Evolutionary conservation across 306 rosid genomes (phyloP).

Genomic region (Vigna mungo): DNA sequence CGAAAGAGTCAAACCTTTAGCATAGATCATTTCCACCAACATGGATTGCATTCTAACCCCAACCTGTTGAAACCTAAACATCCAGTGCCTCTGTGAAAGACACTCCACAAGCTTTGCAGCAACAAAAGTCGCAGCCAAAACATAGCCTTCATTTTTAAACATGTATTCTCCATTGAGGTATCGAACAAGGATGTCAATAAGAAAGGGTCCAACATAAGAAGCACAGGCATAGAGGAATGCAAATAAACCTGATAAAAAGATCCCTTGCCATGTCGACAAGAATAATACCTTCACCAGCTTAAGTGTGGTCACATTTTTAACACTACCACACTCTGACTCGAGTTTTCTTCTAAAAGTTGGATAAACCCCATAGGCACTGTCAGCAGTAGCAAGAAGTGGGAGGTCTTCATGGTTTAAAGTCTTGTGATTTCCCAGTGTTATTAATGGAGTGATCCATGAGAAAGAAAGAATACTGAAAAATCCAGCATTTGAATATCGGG

Average conservation of each 20-base stretch:
- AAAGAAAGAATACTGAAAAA: slow-evolving; percentile 73
- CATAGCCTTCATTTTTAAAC: slow-evolving; percentile 63
- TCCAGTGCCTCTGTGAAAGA: slow-evolving; percentile 69
- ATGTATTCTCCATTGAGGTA: slow-evolving; percentile 64
- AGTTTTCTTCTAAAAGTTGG: slow-evolving; percentile 60
- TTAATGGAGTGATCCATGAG: slow-evolving; percentile 79
- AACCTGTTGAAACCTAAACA: slow-evolving; percentile 65
- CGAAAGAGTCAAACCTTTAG: slow-evolving; percentile 75
- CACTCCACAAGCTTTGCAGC: slow-evolving; percentile 79
- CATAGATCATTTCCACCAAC: slow-evolving; percentile 67
- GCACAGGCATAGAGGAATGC: slow-evolving; percentile 57
- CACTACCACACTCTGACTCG: slow-evolving; percentile 55
- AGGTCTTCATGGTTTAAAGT: slow-evolving; percentile 80
- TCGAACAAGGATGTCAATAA: slow-evolving; percentile 75
- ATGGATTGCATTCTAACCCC: slow-evolving; percentile 68
- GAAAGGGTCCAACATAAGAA: slow-evolving; percentile 82
- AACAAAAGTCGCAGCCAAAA: slow-evolving; percentile 63
- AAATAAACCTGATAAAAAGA: slow-evolving; percentile 56
- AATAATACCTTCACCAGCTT: slow-evolving; percentile 62
- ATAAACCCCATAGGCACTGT: slow-evolving; percentile 62
- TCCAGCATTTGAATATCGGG: slow-evolving; percentile 69
- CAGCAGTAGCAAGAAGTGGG: slow-evolving; percentile 66
- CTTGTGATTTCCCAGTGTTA: slow-evolving; percentile 68
- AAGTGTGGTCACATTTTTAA: slow-evolving; percentile 56
- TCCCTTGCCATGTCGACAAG: slow-evolving; percentile 64